Percentiles rank a stretch among this genome's conserved stretches.
These are phyloP conservation scores for Puccinia novopanici DNA, from an alignment of 1,284 basidiomycete species.

Conservation along the genomic window DNA sequence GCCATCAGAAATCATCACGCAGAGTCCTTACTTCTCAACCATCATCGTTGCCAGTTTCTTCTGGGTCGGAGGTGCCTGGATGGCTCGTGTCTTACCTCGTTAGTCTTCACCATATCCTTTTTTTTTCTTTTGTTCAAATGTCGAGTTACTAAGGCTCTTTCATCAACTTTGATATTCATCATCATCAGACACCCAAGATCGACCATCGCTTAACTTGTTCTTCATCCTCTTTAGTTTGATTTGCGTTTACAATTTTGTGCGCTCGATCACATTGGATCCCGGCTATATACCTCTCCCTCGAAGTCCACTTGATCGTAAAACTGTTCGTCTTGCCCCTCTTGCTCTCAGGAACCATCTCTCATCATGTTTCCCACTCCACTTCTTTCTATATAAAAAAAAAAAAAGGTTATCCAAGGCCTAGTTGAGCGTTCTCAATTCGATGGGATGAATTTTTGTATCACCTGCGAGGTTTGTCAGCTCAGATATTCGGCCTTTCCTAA, in stretches of 20 bases:
- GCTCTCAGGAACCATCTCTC: background rate
- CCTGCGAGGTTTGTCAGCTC: conserved; percentile 72
- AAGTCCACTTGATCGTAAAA: conserved; percentile 75
- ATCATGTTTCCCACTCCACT: background rate
- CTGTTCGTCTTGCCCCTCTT: conserved; percentile 63
- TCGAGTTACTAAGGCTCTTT: background rate
- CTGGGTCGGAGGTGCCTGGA: conserved; percentile 84
- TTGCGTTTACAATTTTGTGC: conserved; percentile 86
- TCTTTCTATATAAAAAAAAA: background rate
- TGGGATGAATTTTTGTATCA: conserved; percentile 92
- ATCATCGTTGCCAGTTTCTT: conserved; percentile 83
- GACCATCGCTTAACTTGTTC: conserved; percentile 72
- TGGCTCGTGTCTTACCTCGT: conserved; percentile 72
- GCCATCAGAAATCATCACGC: conserved; percentile 58
- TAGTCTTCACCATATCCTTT: conserved; percentile 51
- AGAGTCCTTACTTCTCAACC: conserved; percentile 80
- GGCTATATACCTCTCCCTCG: conserved; percentile 80
- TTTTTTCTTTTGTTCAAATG: conserved; percentile 48
- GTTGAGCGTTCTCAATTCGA: conserved; percentile 83
- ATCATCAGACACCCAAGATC: conserved; percentile 71
- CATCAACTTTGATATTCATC: background rate
- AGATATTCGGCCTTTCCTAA: background rate
- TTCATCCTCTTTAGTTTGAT: conserved; percentile 73
- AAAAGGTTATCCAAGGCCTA: conserved; percentile 80
- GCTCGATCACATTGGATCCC: conserved; percentile 81